These are phyloP conservation scores for Physaria fendleri DNA, from an alignment of 345 rosid genomes.

Conservation along the genomic window DNA sequence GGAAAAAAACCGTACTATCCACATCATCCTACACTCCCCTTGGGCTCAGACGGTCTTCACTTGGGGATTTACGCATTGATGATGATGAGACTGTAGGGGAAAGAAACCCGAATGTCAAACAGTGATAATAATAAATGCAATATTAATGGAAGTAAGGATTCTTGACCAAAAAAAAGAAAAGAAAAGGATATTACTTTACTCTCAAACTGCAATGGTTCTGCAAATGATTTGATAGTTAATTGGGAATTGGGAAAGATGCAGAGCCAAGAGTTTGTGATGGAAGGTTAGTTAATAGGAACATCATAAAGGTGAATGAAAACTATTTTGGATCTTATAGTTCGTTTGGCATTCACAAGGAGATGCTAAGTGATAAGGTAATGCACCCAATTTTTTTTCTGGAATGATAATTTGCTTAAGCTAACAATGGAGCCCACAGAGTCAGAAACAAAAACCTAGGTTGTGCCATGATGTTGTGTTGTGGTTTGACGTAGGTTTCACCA, in stretches of 20 bases:
- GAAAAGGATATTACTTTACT: conserved; percentile 26
- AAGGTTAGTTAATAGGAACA: conserved; percentile 38
- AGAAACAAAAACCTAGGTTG: conserved; percentile 21
- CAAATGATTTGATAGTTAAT: conserved; percentile 18
- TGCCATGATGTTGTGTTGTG: conserved; percentile 83
- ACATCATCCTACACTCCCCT: conserved; percentile 73
- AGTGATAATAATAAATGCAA: conserved; percentile 16
- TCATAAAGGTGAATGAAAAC: conserved; percentile 59
- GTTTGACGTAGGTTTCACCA: conserved; percentile 87
- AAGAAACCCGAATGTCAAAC: conserved; percentile 13
- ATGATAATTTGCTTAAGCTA: no score
- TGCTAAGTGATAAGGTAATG: conserved; percentile 85
- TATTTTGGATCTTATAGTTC: conserved; percentile 92
- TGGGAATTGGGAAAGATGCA: conserved; percentile 28
- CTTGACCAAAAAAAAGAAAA: no score
- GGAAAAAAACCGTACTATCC: conserved; percentile 58
- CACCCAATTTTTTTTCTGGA: neutral
- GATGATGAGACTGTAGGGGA: conserved; percentile 32
- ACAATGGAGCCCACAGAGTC: conserved; percentile 19
- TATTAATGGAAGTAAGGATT: conserved; percentile 24
- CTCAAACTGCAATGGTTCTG: conserved; percentile 34
- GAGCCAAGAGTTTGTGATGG: conserved; percentile 27
- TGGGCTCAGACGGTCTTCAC: conserved; percentile 85
- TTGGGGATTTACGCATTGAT: conserved; percentile 37
- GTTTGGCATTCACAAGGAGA: conserved; percentile 82